phyloP scores from a whole-genome alignment of 2,329 filamentous ascomycete species.

The Teratosphaeria pseudoeucalypti region DNA sequence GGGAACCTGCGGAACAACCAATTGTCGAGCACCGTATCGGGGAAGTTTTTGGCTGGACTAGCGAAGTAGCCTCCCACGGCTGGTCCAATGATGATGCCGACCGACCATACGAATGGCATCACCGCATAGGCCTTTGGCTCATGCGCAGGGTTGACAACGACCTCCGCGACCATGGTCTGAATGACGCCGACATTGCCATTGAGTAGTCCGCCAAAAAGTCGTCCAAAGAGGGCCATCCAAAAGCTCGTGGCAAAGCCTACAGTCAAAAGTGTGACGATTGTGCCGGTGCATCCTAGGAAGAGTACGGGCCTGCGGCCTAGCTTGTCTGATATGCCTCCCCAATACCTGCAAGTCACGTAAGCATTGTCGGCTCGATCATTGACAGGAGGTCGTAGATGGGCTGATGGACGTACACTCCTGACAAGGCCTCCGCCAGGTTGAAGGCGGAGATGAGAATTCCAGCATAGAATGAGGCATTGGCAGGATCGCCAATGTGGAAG shows the following conservation, averaged over 20 bases:
- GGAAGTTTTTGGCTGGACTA: slow-evolving; percentile 65
- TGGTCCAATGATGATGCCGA: slow-evolving; percentile 81
- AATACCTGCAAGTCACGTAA: slow-evolving; percentile 40
- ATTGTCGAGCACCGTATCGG: slow-evolving; percentile 54
- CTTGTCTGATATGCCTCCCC: slow-evolving; percentile 73
- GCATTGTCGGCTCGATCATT: background rate
- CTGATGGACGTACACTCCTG: slow-evolving; percentile 50
- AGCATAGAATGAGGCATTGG: slow-evolving; percentile 78
- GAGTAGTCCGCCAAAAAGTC: slow-evolving; percentile 67
- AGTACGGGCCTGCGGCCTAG: slow-evolving; percentile 79
- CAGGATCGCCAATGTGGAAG: slow-evolving; percentile 59
- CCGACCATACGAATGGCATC: slow-evolving; percentile 90
- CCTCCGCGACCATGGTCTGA: slow-evolving; percentile 84
- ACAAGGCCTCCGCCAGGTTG: slow-evolving; percentile 69
- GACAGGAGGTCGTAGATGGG: background rate
- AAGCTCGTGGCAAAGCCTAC: slow-evolving; percentile 77
- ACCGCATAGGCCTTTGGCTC: slow-evolving; percentile 81
- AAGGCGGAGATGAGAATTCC: slow-evolving; percentile 81
- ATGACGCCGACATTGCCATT: slow-evolving; percentile 74
- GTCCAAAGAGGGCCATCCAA: slow-evolving; percentile 68
- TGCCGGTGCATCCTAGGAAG: slow-evolving; percentile 69
- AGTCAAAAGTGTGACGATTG: slow-evolving; percentile 69
- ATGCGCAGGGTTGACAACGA: slow-evolving; percentile 73
- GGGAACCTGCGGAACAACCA: slow-evolving; percentile 70
- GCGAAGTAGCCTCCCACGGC: slow-evolving; percentile 82